Conservation (phyloP, 805 yeast species). For the Candida coquimbonensis region DNA sequence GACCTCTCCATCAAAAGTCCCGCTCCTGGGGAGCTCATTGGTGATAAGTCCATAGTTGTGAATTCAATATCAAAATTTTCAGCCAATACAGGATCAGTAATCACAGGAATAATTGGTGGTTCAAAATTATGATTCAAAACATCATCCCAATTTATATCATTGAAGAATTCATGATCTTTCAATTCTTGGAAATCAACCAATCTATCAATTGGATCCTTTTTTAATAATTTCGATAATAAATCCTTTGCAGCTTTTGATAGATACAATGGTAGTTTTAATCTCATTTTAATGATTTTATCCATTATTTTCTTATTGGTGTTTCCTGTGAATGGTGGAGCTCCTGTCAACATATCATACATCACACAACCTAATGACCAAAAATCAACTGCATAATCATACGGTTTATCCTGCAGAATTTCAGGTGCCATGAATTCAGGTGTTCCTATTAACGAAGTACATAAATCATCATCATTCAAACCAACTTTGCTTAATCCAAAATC, state of each 20-base stretch:
- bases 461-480: slow-evolving; percentile 38
- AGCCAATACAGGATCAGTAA: slow-evolving; percentile 75
- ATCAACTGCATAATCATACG: slow-evolving; percentile 74
- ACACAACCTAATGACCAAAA: slow-evolving; percentile 93
- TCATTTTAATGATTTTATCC: slow-evolving; percentile 67
- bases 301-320: slow-evolving; percentile 67
- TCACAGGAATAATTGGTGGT: slow-evolving; percentile 80
- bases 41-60: slow-evolving; percentile 53
- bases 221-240: slow-evolving; percentile 53
- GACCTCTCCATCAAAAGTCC: slow-evolving; percentile 9
- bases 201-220: slow-evolving; percentile 65
- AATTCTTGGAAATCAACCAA: slow-evolving; percentile 49
- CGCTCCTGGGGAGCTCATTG: slow-evolving; percentile 18
- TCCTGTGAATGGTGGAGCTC: slow-evolving; percentile 87
- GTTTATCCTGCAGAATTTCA: slow-evolving; percentile 70
- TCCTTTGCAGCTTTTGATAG: slow-evolving; percentile 78
- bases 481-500: slow-evolving; percentile 96
- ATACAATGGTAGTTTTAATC: slow-evolving; percentile 64
- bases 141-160: slow-evolving; percentile 65
- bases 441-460: slow-evolving; percentile 76
- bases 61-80: slow-evolving; percentile 81
- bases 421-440: slow-evolving; percentile 90
- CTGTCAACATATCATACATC: slow-evolving; percentile 71
- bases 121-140: slow-evolving; percentile 38
- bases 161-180: slow-evolving; percentile 65